Conservation (phyloP, 345 rosid genomes). For the Syzygium aqueum region DNA sequence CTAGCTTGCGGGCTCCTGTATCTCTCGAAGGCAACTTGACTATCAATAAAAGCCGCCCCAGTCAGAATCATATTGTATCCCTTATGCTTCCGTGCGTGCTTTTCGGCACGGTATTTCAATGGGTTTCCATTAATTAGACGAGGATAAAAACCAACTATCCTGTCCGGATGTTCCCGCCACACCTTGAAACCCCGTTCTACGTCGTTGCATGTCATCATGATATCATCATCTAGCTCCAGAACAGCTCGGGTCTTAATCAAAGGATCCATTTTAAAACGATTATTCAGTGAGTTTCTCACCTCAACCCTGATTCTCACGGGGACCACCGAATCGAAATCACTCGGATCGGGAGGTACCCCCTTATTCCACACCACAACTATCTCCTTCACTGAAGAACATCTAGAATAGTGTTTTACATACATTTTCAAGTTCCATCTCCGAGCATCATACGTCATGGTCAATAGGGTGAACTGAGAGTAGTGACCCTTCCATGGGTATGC, state of each 20-base stretch:
- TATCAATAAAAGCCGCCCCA: conserved; percentile 88
- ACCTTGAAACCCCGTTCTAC: conserved; percentile 77
- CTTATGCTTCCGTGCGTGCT: conserved; percentile 52
- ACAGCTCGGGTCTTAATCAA: conserved; percentile 65
- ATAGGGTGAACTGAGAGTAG: conserved; percentile 77
- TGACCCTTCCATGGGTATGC: conserved; percentile 60
- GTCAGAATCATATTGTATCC: conserved; percentile 94
- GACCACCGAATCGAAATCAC: conserved; percentile 73
- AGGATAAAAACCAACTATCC: conserved; percentile 90
- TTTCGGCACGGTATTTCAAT: conserved; percentile 66
- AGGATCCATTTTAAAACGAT: conserved; percentile 73
- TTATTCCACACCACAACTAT: conserved; percentile 96
- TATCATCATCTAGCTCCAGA: conserved; percentile 95
- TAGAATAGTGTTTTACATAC: conserved; percentile 87
- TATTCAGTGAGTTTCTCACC: conserved; percentile 64
- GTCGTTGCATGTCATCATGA: conserved; percentile 82
- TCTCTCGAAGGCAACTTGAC: conserved; percentile 42
- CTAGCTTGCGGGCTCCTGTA: conserved; percentile 59
- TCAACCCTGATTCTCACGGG: conserved; percentile 85
- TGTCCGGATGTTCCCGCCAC: conserved; percentile 84
- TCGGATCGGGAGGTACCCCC: conserved; percentile 55
- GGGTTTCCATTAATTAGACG: conserved; percentile 46
- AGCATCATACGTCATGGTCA: conserved; percentile 93
- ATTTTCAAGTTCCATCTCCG: conserved; percentile 97
- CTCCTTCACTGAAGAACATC: conserved; percentile 86